Percentiles rank a stretch among this genome's conserved stretches.
These are phyloP conservation scores for Solanum clarkiae DNA, from an alignment of 257 asterid genomes.

Conservation along the genomic window DNA sequence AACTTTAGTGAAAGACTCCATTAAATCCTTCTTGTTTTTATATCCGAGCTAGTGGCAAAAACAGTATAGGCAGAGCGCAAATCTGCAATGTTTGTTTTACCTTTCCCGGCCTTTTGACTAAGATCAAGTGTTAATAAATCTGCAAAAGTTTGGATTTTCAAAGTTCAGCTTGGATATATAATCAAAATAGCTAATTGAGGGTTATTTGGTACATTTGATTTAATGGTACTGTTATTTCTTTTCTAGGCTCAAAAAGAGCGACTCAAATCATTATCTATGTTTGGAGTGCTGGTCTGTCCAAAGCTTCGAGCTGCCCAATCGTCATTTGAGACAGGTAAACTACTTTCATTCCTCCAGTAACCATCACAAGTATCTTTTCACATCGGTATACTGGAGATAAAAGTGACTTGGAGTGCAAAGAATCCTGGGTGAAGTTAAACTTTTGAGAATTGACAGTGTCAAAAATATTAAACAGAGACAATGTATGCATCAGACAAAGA, in stretches of 20 bases:
- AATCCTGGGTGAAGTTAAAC: neutral
- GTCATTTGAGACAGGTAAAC: constrained; percentile 86
- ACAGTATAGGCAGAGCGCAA: neutral
- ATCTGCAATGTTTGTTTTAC: neutral
- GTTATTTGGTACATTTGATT: neutral
- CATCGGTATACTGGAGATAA: neutral
- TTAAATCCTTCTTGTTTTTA: neutral
- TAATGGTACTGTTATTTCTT: neutral
- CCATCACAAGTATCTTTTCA: neutral
- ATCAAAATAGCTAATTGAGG: neutral
- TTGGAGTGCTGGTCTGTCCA: constrained; percentile 80
- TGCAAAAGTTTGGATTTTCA: neutral
- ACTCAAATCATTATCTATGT: constrained; percentile 57
- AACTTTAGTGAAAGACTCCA: neutral
- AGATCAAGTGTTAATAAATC: neutral
- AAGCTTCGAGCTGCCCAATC: constrained; percentile 85
- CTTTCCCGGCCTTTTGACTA: neutral
- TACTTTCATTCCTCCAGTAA: neutral
- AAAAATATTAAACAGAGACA: neutral
- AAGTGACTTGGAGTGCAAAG: neutral
- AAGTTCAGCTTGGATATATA: neutral
- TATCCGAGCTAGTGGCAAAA: neutral
- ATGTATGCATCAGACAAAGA: too few relatives aligned
- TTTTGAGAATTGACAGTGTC: neutral
- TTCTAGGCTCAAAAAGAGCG: constrained; percentile 53